Percentiles rank a stretch among this genome's conserved stretches.
Evolutionary conservation across 495 filamentous ascomycete species (phyloP).

Genomic region (Xylaria nigripes): DNA sequence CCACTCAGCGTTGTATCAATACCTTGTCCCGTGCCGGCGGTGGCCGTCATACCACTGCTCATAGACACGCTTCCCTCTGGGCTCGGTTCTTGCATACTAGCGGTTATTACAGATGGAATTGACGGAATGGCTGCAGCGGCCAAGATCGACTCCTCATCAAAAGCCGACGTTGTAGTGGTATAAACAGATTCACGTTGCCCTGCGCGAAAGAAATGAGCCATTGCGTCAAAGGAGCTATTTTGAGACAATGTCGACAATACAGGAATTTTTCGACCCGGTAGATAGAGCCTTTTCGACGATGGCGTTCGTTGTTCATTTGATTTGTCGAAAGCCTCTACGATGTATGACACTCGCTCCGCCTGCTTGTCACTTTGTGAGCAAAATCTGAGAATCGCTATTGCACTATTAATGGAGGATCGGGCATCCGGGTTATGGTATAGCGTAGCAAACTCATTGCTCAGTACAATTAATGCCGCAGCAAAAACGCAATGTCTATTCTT

Average conservation of each 20-base stretch:
- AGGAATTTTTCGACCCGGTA: slow-evolving; percentile 21
- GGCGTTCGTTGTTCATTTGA: slow-evolving; percentile 21
- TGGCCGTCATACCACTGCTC: slow-evolving; percentile 29
- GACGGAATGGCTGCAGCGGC: slow-evolving; percentile 11
- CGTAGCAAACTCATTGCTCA: slow-evolving; percentile 61
- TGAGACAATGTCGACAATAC: slow-evolving; percentile 18
- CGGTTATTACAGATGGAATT: slow-evolving; percentile 15
- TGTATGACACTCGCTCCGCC: slow-evolving; percentile 54
- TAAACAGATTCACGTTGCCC: slow-evolving; percentile 18
- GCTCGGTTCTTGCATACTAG: slow-evolving; percentile 31
- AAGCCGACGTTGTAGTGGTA: slow-evolving; percentile 11
- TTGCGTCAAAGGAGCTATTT: slow-evolving; percentile 21
- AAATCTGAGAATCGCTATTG: slow-evolving; percentile 51
- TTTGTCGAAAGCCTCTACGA: slow-evolving; percentile 52
- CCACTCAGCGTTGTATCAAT: slow-evolving; percentile 29
- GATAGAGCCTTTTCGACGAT: slow-evolving; percentile 11
- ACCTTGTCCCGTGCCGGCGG: slow-evolving; percentile 16
- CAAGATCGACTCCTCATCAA: slow-evolving; percentile 14
- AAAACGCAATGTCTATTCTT: slow-evolving; percentile 57
- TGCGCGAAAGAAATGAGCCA: slow-evolving; percentile 29
- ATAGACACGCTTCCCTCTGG: slow-evolving; percentile 44
- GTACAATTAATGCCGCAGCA: slow-evolving; percentile 58
- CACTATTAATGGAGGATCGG: slow-evolving; percentile 47
- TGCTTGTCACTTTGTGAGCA: slow-evolving; percentile 58
- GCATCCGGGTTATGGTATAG: slow-evolving; percentile 52